phyloP scores from a whole-genome alignment of 352 stramenopile species.

The Pythium sp. region DNA sequence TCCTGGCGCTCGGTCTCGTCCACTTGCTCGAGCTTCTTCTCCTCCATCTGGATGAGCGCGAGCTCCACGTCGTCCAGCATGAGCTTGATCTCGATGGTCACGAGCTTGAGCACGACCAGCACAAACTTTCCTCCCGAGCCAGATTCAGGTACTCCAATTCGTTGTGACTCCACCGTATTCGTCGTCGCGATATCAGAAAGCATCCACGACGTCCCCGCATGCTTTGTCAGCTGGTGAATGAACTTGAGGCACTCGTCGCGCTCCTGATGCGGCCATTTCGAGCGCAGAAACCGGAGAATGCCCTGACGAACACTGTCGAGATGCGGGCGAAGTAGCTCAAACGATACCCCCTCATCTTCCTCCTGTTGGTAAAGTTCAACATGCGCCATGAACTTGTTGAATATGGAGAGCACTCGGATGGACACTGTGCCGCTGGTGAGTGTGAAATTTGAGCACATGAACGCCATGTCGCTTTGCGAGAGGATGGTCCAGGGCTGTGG shows the following conservation, averaged over 20 bases:
- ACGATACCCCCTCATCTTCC: slow-evolving; percentile 20
- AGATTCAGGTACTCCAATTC: slow-evolving; percentile 35
- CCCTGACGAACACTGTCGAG: slow-evolving; percentile 58
- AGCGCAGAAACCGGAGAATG: slow-evolving; percentile 57
- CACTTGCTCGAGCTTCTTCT: slow-evolving; percentile 40
- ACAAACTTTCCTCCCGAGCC: slow-evolving; percentile 71
- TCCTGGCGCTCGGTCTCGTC: slow-evolving; percentile 44
- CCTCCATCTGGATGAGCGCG: slow-evolving; percentile 65
- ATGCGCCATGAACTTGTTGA: slow-evolving; percentile 58
- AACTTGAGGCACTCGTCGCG: slow-evolving; percentile 61
- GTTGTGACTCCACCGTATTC: neutral
- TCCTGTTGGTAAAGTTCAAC: slow-evolving; percentile 27
- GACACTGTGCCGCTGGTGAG: slow-evolving; percentile 31
- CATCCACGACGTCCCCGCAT: slow-evolving; percentile 62
- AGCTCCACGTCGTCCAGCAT: slow-evolving; percentile 84
- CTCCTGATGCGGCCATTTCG: slow-evolving; percentile 72
- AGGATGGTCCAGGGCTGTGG: slow-evolving; percentile 46
- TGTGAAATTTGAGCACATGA: slow-evolving; percentile 60
- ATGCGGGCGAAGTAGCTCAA: slow-evolving; percentile 53
- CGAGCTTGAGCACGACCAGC: slow-evolving; percentile 72
- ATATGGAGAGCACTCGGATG: slow-evolving; percentile 40
- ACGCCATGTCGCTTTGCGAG: slow-evolving; percentile 56
- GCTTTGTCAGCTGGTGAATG: slow-evolving; percentile 59
- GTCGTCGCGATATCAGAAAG: slow-evolving; percentile 45
- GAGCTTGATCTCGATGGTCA: slow-evolving; percentile 84